Base-by-base conservation (phyloP, 352 stramenopile species). In the Blastocystis sp. region DNA sequence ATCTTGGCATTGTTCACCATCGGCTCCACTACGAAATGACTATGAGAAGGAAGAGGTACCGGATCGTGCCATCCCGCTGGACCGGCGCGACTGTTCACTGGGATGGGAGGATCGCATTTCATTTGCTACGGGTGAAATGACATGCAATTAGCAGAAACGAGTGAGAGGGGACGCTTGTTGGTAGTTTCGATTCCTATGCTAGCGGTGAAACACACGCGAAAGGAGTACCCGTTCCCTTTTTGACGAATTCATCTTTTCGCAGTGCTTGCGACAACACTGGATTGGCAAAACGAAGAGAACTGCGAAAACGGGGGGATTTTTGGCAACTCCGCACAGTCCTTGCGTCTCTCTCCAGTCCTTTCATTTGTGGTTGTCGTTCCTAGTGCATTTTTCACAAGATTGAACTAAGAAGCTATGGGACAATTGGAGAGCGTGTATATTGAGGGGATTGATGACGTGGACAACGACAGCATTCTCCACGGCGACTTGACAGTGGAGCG, bases 361-460 rank as follows among this genome's bases (percentile, higher is more conserved):
- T 34, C 28, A 34, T 34, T 34, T 34, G 28, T 34, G 28, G 28
- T 34, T 34, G 28, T 34, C 28, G 28, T 34, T 69, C 62, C 40
- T 69, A 42, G 34, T 34, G 10, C 62, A 42, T 69, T 28, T 28
- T 28, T 74, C 64, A 48, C 6, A n/a, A 1, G 21, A 69, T 21
- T 69, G 1, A 17, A 69, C 34, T 34, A 28, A 24, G 28, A 60
- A 21, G 59, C 28, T 59, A 88, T 88, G 78, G 78, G 78, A 79
- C 78, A 88, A 62, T 24, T 88, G 24, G 78, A 88, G 43, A 88
- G 78, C 66, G 68, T 88, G 17, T 76, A 88, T 48, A 88, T 88
- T 38, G 78, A 88, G 43, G 78, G 78, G 34, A 88, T 88, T 28
- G 78, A 79, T 88, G 78, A 88, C 40, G 42, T 78, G 59, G 78